Percentiles rank a stretch among this genome's conserved stretches.
These are phyloP conservation scores for Neofusicoccum sp. DNA, from an alignment of 2,329 filamentous ascomycete species.

Conservation along the genomic window DNA sequence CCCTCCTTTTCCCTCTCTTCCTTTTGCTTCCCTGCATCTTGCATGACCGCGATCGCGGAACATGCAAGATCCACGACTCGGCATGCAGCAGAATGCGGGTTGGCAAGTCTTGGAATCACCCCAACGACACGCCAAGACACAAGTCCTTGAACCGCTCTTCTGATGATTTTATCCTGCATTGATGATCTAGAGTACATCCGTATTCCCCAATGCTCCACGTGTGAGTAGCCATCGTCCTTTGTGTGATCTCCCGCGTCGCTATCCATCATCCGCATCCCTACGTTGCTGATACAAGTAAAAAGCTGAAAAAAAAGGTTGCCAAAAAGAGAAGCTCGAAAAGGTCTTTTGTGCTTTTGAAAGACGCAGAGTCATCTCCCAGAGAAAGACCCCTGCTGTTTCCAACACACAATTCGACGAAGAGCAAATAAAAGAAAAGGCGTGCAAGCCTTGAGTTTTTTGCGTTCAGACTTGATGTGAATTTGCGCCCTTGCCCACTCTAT, in stretches of 20 bases:
- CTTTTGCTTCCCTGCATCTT: conserved; percentile 1
- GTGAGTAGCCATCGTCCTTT: background rate
- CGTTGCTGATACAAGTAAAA: conserved; percentile 13
- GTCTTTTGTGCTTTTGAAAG: background rate
- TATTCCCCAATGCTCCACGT: conserved; percentile 14
- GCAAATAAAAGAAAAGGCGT: background rate
- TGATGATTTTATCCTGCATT: conserved; percentile 8
- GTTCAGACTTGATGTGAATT: conserved; percentile 17
- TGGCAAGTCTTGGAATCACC: background rate
- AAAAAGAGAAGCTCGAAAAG: background rate
- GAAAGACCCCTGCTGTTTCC: conserved; percentile 1
- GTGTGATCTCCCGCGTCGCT: conserved; percentile 9
- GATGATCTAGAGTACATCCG: conserved; percentile 13
- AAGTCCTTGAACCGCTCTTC: background rate
- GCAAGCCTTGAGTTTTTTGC: conserved; percentile 1
- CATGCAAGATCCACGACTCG: conserved; percentile 13
- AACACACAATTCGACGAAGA: background rate
- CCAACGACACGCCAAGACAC: background rate
- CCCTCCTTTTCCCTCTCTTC: background rate
- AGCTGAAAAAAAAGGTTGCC: background rate
- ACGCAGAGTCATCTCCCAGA: conserved; percentile 14
- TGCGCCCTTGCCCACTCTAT: conserved; percentile 17
- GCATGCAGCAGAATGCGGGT: background rate
- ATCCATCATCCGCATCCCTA: conserved; percentile 14
- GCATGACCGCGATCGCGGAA: conserved; percentile 4